Conservation (phyloP, 768 basidiomycete genomes). For the Russula foetens region DNA sequence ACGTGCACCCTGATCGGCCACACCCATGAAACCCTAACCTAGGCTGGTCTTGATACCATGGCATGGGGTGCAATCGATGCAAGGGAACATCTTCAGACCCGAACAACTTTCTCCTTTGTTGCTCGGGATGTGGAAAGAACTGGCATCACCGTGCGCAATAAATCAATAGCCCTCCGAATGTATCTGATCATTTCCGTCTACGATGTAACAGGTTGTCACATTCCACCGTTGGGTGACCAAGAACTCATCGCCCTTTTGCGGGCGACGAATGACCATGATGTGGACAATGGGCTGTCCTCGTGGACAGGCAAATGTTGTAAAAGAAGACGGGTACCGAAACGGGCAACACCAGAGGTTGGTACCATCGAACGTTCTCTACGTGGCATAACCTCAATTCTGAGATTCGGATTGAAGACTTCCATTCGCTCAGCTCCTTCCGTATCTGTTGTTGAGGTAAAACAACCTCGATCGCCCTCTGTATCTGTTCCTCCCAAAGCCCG, state of each 20-base stretch:
- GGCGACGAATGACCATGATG: constrained; percentile 24
- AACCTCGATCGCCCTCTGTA: neutral
- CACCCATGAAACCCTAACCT: constrained; percentile 16
- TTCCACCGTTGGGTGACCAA: constrained; percentile 25
- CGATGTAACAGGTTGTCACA: constrained; percentile 26
- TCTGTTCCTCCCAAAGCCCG: neutral
- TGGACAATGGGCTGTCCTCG: constrained; percentile 19
- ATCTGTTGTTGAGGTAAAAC: neutral
- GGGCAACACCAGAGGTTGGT: constrained; percentile 9
- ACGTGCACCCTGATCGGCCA: too few species aligned
- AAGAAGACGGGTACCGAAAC: constrained; percentile 14
- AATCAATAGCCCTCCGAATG: neutral
- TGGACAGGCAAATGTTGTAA: constrained; percentile 30
- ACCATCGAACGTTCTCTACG: neutral
- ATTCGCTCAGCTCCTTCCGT: neutral
- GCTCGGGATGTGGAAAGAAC: constrained; percentile 26
- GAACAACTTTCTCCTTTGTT: constrained; percentile 29
- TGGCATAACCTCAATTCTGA: neutral
- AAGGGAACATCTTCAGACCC: constrained; percentile 17
- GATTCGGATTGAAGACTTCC: neutral
- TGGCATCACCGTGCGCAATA: constrained; percentile 31
- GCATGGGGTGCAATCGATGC: constrained; percentile 21
- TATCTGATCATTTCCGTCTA: neutral
- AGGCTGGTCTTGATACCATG: constrained; percentile 23
- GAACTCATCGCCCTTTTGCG: constrained; percentile 25